Conservation (phyloP, 75 land plant genomes). For the Isoetes taiwanensis region DNA sequence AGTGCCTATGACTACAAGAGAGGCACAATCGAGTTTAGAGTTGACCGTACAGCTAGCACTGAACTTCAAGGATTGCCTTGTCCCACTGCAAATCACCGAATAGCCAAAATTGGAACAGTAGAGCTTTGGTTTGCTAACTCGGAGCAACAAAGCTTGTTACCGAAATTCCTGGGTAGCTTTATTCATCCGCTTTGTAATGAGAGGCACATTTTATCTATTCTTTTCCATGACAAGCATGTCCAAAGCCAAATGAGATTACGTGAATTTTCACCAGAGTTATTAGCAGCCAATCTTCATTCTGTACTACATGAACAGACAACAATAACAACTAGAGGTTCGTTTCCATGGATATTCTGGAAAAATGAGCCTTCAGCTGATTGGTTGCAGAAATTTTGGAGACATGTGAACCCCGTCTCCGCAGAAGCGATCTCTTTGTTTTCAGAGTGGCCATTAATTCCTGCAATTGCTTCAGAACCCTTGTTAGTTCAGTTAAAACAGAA, state of each 20-base stretch:
- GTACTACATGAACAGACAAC: conserved; percentile 33
- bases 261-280: conserved; percentile 40
- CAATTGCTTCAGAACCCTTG: conserved; percentile 41
- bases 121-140: conserved; percentile 76
- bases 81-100: conserved; percentile 53
- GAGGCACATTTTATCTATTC: conserved; percentile 30
- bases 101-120: conserved; percentile 44
- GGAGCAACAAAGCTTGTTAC: conserved; percentile 63
- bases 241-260: conserved; percentile 41
- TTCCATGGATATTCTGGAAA: conserved; percentile 87
- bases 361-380: conserved; percentile 66
- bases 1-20: neutral
- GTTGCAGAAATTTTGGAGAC: conserved; percentile 68
- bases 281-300: conserved; percentile 41
- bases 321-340: conserved; percentile 24
- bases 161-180: conserved; percentile 43
- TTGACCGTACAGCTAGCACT: conserved; percentile 2
- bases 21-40: conserved; percentile 7
- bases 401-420: conserved; percentile 19
- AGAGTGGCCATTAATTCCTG: conserved; percentile 89
- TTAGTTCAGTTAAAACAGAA: conserved; percentile 57
- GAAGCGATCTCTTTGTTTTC: conserved; percentile 60
- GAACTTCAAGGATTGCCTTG: conserved; percentile 72
- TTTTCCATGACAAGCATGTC: conserved; percentile 33
- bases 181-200: conserved; percentile 58